phyloP scores from a whole-genome alignment of 179 eudicot species.

The Pouteria campechiana region DNA sequence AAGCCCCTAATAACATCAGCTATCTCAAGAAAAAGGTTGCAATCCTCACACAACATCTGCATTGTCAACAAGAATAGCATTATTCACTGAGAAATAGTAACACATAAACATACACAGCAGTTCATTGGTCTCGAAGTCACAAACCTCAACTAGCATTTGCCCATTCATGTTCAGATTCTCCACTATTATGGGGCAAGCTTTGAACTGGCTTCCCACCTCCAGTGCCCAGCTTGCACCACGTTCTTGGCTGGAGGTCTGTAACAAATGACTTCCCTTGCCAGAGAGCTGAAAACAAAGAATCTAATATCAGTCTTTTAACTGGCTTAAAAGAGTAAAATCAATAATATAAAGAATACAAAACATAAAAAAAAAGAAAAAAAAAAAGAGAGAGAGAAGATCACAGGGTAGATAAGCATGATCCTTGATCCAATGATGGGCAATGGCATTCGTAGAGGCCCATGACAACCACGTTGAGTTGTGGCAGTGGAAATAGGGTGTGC shows the following conservation, averaged over 20 bases:
- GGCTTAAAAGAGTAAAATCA: too few species aligned
- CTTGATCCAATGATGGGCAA: too few species aligned
- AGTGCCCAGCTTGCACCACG: slow-evolving; percentile 95
- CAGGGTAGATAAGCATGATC: too few species aligned
- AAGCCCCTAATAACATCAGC: slow-evolving; percentile 62
- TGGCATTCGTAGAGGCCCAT: too few species aligned
- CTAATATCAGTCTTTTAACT: too few species aligned
- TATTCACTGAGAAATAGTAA: not conserved
- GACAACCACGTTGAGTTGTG: too few species aligned
- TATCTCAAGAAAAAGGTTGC: slow-evolving; percentile 62
- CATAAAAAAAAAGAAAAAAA: too few species aligned
- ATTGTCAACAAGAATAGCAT: not conserved
- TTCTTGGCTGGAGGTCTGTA: slow-evolving; percentile 33
- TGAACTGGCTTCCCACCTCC: slow-evolving; percentile 72
- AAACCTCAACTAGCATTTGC: slow-evolving; percentile 76
- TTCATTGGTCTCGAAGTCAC: not conserved
- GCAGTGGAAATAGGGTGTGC: too few species aligned
- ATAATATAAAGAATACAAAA: too few species aligned
- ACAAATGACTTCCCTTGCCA: slow-evolving; percentile 34
- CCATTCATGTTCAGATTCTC: slow-evolving; percentile 69
- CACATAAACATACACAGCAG: too few species aligned
- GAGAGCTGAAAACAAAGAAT: slow-evolving; percentile 25
- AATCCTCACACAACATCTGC: slow-evolving; percentile 68
- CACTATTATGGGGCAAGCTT: slow-evolving; percentile 64
- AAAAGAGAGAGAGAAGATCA: too few species aligned